Evolutionary conservation across 345 rosid species (phyloP).

Genomic region (Reutealis trisperma): DNA sequence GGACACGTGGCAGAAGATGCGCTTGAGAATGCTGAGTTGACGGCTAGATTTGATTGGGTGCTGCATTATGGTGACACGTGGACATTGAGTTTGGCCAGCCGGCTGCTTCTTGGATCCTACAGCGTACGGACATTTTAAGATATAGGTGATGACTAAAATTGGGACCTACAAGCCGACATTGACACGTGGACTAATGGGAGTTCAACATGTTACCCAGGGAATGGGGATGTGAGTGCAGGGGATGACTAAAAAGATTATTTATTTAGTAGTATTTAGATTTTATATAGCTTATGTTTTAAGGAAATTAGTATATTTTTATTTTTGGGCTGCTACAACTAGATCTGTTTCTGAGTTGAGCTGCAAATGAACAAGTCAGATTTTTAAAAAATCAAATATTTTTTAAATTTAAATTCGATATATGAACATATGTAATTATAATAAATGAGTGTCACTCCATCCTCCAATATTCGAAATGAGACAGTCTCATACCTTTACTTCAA

Average conservation of each 20-base stretch:
- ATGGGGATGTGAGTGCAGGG: not conserved
- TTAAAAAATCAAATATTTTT: too few relatives aligned
- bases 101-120: slow-evolving; percentile 34
- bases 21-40: slow-evolving; percentile 2
- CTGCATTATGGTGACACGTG: slow-evolving; percentile 28
- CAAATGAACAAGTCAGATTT: too few relatives aligned
- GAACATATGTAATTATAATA: too few relatives aligned
- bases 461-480: too few relatives aligned
- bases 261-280: too few relatives aligned
- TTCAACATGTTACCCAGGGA: slow-evolving; percentile 31
- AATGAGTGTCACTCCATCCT: too few relatives aligned
- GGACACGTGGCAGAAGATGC: slow-evolving; percentile 44
- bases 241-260: not conserved
- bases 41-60: slow-evolving; percentile 30
- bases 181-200: slow-evolving; percentile 30
- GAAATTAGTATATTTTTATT: too few relatives aligned
- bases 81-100: not conserved
- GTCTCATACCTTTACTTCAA: too few relatives aligned
- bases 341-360: too few relatives aligned
- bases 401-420: too few relatives aligned
- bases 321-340: too few relatives aligned
- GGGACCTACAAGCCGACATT: slow-evolving; percentile 30
- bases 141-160: not conserved
- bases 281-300: too few relatives aligned
- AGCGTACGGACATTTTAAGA: slow-evolving; percentile 5